These are phyloP conservation scores for Auricularia auricula-judae DNA, from an alignment of 768 basidiomycete genomes.

Conservation along the genomic window DNA sequence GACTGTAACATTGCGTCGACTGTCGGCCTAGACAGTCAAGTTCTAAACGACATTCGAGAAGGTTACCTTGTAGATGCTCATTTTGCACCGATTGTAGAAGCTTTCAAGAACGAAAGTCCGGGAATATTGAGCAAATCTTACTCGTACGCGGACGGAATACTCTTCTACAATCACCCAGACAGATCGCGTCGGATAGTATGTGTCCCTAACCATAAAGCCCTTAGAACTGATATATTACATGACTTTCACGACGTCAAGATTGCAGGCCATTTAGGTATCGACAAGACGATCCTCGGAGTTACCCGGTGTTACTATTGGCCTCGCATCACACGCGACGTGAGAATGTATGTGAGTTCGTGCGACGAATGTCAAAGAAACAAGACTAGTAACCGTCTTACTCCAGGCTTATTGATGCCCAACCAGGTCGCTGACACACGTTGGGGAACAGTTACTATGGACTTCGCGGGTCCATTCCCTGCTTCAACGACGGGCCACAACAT, in stretches of 20 bases:
- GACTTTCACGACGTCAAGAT: constrained; percentile 6
- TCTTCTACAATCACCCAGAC: neutral
- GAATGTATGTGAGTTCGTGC: constrained; percentile 21
- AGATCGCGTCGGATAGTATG: neutral
- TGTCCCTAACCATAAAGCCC: neutral
- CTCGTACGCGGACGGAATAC: neutral
- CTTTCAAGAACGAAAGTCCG: too few species aligned
- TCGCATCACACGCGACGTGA: constrained; percentile 21
- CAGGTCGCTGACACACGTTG: neutral
- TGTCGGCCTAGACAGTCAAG: too few species aligned
- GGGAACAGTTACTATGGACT: neutral
- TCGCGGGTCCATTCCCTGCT: neutral
- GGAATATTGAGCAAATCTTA: too few species aligned
- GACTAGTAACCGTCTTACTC: constrained; percentile 3
- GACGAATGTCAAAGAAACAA: constrained; percentile 26
- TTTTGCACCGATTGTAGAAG: too few species aligned
- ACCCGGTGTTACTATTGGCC: constrained; percentile 12
- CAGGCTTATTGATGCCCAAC: neutral
- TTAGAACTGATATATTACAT: neutral
- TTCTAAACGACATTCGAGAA: too few species aligned
- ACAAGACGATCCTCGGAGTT: constrained; percentile 13
- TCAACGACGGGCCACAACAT: neutral
- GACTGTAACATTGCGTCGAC: too few species aligned
- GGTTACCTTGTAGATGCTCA: too few species aligned
- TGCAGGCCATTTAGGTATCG: constrained; percentile 13